Conservation (phyloP, 73 alveolate genomes). For the Paramecium biaurelia region DNA sequence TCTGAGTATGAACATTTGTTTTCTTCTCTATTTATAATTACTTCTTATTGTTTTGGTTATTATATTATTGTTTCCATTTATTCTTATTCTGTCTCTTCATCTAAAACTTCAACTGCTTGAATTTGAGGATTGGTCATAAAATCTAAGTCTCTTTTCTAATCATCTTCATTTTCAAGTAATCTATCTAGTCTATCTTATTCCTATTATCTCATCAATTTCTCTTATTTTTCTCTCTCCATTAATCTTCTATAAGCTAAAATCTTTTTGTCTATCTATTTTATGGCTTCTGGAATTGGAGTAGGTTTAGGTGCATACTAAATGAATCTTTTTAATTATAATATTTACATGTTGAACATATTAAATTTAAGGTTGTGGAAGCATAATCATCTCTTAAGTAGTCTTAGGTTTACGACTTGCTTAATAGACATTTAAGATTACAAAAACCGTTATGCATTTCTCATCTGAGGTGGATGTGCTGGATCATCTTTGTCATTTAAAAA, state of each 20-base stretch:
- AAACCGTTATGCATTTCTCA: constrained; percentile 40
- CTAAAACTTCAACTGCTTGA: background rate
- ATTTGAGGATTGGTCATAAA: constrained; percentile 4
- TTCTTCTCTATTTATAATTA: background rate
- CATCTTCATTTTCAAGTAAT: background rate
- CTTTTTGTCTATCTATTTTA: background rate
- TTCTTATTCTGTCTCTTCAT: background rate
- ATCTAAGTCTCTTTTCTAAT: background rate
- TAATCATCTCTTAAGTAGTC: background rate
- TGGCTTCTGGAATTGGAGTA: constrained; percentile 8
- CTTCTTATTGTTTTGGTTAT: background rate
- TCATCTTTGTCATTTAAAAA: background rate
- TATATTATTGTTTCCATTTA: background rate
- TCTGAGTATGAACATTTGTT: background rate
- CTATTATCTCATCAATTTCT: background rate
- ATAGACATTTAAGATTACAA: background rate
- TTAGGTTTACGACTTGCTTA: constrained; percentile 3
- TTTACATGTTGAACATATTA: background rate
- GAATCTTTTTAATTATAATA: background rate
- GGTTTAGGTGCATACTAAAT: constrained; percentile 6
- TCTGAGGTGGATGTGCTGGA: background rate
- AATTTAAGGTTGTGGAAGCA: background rate
- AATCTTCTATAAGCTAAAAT: background rate
- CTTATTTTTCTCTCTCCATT: background rate
- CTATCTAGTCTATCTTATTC: background rate